phyloP scores from a whole-genome alignment of 345 rosid genomes.

The Hypericum androsaemum region DNA sequence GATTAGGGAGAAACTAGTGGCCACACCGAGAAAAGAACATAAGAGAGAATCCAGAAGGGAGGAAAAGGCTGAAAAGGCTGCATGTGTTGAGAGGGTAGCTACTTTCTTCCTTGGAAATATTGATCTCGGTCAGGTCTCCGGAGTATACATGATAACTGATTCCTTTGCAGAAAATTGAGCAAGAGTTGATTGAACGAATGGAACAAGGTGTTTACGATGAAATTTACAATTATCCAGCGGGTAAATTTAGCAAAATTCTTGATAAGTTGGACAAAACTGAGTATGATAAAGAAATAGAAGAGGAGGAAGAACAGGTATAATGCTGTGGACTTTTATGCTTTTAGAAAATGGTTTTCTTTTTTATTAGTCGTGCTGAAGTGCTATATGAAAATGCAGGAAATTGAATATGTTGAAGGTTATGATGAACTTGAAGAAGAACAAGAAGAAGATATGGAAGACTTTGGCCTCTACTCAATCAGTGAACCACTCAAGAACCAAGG shows the following conservation, averaged over 20 bases:
- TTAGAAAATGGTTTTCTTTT: background rate
- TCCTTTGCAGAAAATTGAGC: constrained; percentile 62
- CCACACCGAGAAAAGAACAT: constrained; percentile 54
- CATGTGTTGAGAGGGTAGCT: constrained; percentile 61
- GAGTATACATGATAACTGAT: background rate
- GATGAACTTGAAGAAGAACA: constrained; percentile 78
- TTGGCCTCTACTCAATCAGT: constrained; percentile 29
- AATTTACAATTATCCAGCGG: constrained; percentile 55
- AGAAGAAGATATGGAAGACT: constrained; percentile 92
- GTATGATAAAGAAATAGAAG: constrained; percentile 26
- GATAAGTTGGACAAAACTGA: constrained; percentile 27
- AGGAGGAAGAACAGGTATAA: constrained; percentile 42
- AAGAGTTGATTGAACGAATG: constrained; percentile 73
- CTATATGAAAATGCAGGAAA: constrained; percentile 41
- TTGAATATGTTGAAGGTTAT: constrained; percentile 72
- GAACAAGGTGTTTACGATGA: constrained; percentile 57
- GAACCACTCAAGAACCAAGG: constrained; percentile 24
- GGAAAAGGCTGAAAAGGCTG: constrained; percentile 81
- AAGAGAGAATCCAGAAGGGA: constrained; percentile 75
- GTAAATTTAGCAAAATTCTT: constrained; percentile 36
- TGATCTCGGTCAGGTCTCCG: constrained; percentile 6
- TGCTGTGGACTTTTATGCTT: background rate
- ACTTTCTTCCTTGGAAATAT: background rate
- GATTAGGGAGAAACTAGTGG: constrained; percentile 56
- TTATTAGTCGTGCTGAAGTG: background rate